A percentile compares a stretch with the other conserved stretches of the same genome.
phyloP scores from a whole-genome alignment of 352 stramenopile species.

The Globisporangium radiosum region DNA sequence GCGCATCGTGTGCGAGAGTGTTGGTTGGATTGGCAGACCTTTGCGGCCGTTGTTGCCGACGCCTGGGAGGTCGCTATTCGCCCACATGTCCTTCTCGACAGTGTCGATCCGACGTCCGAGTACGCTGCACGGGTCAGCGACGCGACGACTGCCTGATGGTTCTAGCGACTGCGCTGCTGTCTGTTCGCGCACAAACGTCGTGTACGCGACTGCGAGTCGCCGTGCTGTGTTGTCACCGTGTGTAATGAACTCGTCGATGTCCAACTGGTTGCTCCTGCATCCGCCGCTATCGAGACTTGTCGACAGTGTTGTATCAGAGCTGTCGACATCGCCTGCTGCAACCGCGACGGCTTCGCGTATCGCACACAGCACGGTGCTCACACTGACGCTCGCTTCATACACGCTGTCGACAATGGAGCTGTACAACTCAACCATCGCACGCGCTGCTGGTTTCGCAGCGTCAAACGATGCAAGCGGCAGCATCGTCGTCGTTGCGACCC shows the following conservation, averaged over 20 bases:
- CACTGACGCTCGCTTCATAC: slow-evolving; percentile 39
- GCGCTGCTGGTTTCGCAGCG: background rate
- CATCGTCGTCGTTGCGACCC: slow-evolving; percentile 42
- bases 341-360: slow-evolving; percentile 38
- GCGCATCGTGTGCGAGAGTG: slow-evolving; percentile 29
- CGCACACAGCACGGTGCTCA: slow-evolving; percentile 47
- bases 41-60: slow-evolving; percentile 63
- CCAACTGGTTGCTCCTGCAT: slow-evolving; percentile 9
- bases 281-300: background rate
- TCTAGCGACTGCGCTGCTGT: background rate
- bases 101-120: slow-evolving; percentile 27
- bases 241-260: slow-evolving; percentile 39
- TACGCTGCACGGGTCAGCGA: slow-evolving; percentile 19
- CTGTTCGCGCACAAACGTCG: slow-evolving; percentile 13
- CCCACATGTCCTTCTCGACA: slow-evolving; percentile 54
- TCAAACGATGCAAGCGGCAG: slow-evolving; percentile 19
- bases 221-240: slow-evolving; percentile 32
- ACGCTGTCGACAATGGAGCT: slow-evolving; percentile 23
- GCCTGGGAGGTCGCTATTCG: slow-evolving; percentile 47
- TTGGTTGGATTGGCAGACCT: slow-evolving; percentile 34
- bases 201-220: slow-evolving; percentile 25
- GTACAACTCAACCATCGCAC: slow-evolving; percentile 17
- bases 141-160: background rate
- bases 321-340: background rate
- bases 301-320: background rate